phyloP scores from a whole-genome alignment of 2,329 filamentous ascomycete genomes.

The Phialophora verrucosa region DNA sequence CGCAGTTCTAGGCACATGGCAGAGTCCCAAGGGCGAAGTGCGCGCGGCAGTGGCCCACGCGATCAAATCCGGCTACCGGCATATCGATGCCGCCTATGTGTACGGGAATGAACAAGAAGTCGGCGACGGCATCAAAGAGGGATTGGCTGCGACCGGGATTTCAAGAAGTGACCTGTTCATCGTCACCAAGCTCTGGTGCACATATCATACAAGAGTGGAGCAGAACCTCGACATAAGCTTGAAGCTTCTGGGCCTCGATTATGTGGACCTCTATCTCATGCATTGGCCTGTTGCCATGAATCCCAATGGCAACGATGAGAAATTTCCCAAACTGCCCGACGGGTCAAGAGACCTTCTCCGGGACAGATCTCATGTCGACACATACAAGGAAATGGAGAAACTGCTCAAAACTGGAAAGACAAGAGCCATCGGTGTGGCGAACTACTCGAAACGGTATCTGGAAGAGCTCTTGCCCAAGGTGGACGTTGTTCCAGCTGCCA shows the following conservation, averaged over 20 bases:
- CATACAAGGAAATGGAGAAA: slow-evolving; percentile 60
- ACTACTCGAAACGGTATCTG: slow-evolving; percentile 57
- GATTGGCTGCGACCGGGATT: slow-evolving; percentile 63
- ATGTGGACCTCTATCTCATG: slow-evolving; percentile 74
- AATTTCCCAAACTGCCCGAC: slow-evolving; percentile 49
- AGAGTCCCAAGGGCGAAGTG: slow-evolving; percentile 57
- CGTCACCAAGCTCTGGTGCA: slow-evolving; percentile 73
- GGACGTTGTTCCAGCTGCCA: slow-evolving; percentile 54
- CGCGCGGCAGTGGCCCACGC: slow-evolving; percentile 55
- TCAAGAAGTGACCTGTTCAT: slow-evolving; percentile 70
- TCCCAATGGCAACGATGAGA: slow-evolving; percentile 53
- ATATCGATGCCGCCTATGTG: slow-evolving; percentile 52
- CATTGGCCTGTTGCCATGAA: slow-evolving; percentile 66
- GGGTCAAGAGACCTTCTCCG: slow-evolving; percentile 57
- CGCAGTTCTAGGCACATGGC: slow-evolving; percentile 55
- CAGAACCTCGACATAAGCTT: slow-evolving; percentile 66
- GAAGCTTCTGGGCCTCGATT: slow-evolving; percentile 67
- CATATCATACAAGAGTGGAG: slow-evolving; percentile 67
- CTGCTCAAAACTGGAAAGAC: slow-evolving; percentile 51
- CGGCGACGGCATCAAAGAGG: slow-evolving; percentile 61
- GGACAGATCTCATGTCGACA: slow-evolving; percentile 40
- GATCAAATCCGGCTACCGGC: slow-evolving; percentile 45
- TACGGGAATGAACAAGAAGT: slow-evolving; percentile 69
- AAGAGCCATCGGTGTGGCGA: slow-evolving; percentile 60
- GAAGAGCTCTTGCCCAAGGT: slow-evolving; percentile 55